These are phyloP conservation scores for Neostapfia colusana DNA, from an alignment of 176 grass and related monocot genomes.

Conservation along the genomic window DNA sequence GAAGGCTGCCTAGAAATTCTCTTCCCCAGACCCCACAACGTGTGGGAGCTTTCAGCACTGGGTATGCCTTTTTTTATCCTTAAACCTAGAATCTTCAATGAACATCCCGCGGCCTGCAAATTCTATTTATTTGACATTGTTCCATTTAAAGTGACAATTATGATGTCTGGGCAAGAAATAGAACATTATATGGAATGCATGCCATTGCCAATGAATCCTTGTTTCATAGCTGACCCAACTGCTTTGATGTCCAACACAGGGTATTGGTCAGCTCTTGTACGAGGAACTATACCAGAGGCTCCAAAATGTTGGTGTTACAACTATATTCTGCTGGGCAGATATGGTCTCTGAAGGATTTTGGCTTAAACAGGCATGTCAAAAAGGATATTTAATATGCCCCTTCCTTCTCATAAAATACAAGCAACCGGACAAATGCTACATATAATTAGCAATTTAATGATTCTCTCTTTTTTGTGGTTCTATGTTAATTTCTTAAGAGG, in stretches of 20 bases:
- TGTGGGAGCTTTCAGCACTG: no score
- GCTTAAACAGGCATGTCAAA: slow-evolving; percentile 79
- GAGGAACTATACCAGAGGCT: slow-evolving; percentile 76
- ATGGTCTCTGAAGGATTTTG: slow-evolving; percentile 83
- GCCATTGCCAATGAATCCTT: neutral
- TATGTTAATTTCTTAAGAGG: neutral
- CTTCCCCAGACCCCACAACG: no score
- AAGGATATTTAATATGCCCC: neutral
- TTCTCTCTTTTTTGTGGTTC: no score
- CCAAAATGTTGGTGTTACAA: slow-evolving; percentile 74
- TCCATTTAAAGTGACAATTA: slow-evolving; percentile 23
- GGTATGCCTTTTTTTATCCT: slow-evolving; percentile 6
- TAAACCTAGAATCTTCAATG: neutral
- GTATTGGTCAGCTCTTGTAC: slow-evolving; percentile 71
- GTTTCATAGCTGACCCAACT: slow-evolving; percentile 14
- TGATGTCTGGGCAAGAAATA: slow-evolving; percentile 10
- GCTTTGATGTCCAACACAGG: slow-evolving; percentile 50
- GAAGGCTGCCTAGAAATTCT: no score
- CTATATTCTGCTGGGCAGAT: slow-evolving; percentile 89
- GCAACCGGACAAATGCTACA: neutral
- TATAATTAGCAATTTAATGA: neutral
- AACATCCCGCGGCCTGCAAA: neutral
- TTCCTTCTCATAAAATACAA: slow-evolving; percentile 11
- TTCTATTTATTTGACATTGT: slow-evolving; percentile 2
- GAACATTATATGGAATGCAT: slow-evolving; percentile 10